These are phyloP conservation scores for Didymella keratinophila DNA, from an alignment of 2,329 filamentous ascomycete genomes.

Conservation along the genomic window DNA sequence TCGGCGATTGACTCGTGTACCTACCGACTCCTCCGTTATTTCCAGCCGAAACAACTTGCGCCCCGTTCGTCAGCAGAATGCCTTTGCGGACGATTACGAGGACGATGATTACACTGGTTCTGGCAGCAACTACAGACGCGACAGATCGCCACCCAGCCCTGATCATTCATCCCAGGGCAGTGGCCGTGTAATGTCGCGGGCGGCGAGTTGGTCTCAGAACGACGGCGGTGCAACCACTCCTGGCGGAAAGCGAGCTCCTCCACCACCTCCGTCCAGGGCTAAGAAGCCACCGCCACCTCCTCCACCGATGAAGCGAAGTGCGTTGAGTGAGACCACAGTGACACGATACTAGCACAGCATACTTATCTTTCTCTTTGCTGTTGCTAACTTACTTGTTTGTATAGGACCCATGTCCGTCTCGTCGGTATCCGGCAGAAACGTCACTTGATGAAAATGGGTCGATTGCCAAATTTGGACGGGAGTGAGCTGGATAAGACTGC, in stretches of 20 bases:
- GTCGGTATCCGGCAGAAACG: conserved; percentile 24
- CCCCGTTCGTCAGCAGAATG: conserved; percentile 47
- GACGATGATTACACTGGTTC: conserved; percentile 42
- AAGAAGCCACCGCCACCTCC: conserved; percentile 73
- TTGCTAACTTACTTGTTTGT: conserved; percentile 26
- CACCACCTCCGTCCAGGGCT: conserved; percentile 66
- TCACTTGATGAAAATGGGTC: conserved; percentile 22
- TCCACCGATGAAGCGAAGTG: conserved; percentile 68
- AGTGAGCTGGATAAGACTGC: conserved; percentile 27
- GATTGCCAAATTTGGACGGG: neutral
- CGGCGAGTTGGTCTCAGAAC: conserved; percentile 58
- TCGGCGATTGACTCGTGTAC: conserved; percentile 59
- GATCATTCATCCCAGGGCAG: conserved; percentile 53
- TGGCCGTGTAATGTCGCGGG: conserved; percentile 60
- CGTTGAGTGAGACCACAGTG: conserved; percentile 53
- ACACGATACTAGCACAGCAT: conserved; percentile 43
- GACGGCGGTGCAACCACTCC: conserved; percentile 29
- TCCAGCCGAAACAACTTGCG: conserved; percentile 59
- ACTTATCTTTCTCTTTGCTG: conserved; percentile 15
- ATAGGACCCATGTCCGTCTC: conserved; percentile 29
- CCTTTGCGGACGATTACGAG: conserved; percentile 49
- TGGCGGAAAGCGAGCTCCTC: conserved; percentile 58
- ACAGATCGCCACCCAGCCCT: conserved; percentile 61
- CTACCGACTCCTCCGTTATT: conserved; percentile 63
- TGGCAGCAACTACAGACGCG: conserved; percentile 46